Percentiles rank a stretch among this genome's conserved stretches.
These are phyloP conservation scores for Epichloe gansuensis DNA, from an alignment of 2,329 filamentous ascomycete genomes.

Conservation along the genomic window DNA sequence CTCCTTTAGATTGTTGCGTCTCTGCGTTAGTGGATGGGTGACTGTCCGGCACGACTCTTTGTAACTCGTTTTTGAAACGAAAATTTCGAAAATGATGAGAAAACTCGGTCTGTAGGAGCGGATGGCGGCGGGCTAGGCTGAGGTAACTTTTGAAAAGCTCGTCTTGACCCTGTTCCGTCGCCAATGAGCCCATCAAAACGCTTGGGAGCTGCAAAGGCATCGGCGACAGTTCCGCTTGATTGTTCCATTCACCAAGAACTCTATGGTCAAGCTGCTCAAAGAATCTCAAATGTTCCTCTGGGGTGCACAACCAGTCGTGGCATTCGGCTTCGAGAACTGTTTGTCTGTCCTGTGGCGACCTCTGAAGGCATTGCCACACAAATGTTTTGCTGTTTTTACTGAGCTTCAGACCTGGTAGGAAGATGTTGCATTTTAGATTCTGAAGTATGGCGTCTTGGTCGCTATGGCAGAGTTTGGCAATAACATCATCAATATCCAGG, in stretches of 20 bases:
- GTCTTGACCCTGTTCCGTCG: not conserved
- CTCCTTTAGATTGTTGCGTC: not conserved
- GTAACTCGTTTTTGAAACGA: not conserved
- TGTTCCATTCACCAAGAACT: constrained; percentile 16
- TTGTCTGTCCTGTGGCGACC: constrained; percentile 15
- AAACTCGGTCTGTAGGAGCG: constrained; percentile 2
- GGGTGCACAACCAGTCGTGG: constrained; percentile 24
- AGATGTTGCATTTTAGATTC: constrained; percentile 10
- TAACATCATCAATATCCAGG: constrained; percentile 7
- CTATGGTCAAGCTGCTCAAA: constrained; percentile 20
- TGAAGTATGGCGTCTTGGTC: constrained; percentile 14
- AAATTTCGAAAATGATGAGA: not conserved
- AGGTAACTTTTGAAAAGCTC: not conserved
- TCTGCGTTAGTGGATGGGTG: not conserved
- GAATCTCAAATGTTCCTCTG: constrained; percentile 18
- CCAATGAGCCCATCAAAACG: constrained; percentile 7
- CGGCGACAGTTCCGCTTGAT: constrained; percentile 17
- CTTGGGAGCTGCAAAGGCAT: constrained; percentile 22
- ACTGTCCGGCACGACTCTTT: not conserved
- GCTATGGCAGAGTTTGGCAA: constrained; percentile 17
- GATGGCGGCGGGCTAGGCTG: not conserved
- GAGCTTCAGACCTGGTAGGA: constrained; percentile 7
- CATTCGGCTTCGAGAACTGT: constrained; percentile 15
- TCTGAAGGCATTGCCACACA: constrained; percentile 20
- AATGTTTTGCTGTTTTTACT: constrained; percentile 19